A percentile compares a stretch with the other conserved stretches of the same genome.
Evolutionary conservation across 306 rosid species (phyloP).

Genomic region (Geum urbanum): DNA sequence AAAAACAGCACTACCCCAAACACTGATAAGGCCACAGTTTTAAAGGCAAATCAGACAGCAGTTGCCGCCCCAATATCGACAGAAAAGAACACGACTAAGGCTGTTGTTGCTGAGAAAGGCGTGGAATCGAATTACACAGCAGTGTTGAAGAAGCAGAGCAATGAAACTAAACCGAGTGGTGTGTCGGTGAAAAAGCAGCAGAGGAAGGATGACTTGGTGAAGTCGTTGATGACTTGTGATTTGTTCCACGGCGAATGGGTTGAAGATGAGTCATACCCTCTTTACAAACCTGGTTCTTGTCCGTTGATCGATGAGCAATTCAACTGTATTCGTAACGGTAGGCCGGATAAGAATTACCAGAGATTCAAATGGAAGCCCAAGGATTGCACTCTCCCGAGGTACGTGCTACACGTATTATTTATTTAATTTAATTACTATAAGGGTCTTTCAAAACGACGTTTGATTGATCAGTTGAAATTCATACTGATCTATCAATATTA

Average conservation of each 20-base stretch:
- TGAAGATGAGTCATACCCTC: constrained; percentile 66
- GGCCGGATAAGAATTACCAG: constrained; percentile 69
- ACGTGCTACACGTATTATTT: not conserved
- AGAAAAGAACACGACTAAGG: constrained; percentile 10
- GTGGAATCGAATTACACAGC: constrained; percentile 28
- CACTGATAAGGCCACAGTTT: constrained; percentile 17
- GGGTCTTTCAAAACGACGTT: not conserved
- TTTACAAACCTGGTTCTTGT: constrained; percentile 78
- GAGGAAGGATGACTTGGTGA: constrained; percentile 33
- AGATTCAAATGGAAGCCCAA: constrained; percentile 86
- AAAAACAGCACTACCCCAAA: constrained; percentile 22
- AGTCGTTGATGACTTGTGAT: constrained; percentile 72
- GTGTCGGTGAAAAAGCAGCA: constrained; percentile 31
- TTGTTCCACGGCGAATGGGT: constrained; percentile 79
- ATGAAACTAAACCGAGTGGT: constrained; percentile 24
- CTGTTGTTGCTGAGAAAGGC: constrained; percentile 11
- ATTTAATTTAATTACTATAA: not conserved
- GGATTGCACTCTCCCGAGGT: constrained; percentile 84
- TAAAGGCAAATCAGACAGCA: constrained; percentile 27
- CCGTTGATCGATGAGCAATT: constrained; percentile 76
- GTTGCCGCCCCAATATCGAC: constrained; percentile 14
- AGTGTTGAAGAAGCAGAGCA: constrained; percentile 21
- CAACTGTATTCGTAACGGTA: constrained; percentile 68
- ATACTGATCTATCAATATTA: not conserved
- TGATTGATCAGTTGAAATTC: not conserved